Conservation (phyloP, 495 filamentous ascomycete species). For the Hyaloscypha bicolor region DNA sequence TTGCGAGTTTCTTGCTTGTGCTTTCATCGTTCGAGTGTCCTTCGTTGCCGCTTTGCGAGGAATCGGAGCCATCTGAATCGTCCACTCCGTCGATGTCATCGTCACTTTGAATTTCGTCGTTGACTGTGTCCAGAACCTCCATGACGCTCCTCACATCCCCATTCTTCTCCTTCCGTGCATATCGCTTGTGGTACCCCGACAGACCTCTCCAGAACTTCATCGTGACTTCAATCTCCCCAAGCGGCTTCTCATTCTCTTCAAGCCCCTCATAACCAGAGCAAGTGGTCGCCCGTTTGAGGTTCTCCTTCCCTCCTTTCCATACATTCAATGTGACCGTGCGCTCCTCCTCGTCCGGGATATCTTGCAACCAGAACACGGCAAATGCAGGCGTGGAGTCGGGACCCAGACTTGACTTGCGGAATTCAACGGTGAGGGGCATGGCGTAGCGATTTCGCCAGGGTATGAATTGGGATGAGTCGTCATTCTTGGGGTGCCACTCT, state of each 20-base stretch:
- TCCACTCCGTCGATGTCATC: constrained; percentile 40
- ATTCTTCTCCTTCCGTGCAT: constrained; percentile 49
- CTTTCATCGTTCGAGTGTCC: constrained; percentile 15
- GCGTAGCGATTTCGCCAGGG: constrained; percentile 64
- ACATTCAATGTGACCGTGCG: constrained; percentile 54
- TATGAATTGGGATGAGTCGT: constrained; percentile 42
- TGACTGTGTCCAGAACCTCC: constrained; percentile 63
- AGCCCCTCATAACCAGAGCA: constrained; percentile 41
- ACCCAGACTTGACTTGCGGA: constrained; percentile 50
- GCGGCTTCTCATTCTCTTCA: constrained; percentile 45
- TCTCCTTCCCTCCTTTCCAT: constrained; percentile 54
- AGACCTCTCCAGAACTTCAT: constrained; percentile 60
- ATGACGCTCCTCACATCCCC: constrained; percentile 56
- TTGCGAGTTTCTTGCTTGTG: constrained; percentile 34
- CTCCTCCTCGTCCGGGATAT: constrained; percentile 65
- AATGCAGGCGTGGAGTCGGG: constrained; percentile 60
- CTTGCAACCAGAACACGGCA: constrained; percentile 66
- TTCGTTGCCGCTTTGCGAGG: constrained; percentile 24
- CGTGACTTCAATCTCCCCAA: constrained; percentile 57
- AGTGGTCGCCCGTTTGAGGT: constrained; percentile 43
- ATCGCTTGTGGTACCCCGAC: constrained; percentile 55
- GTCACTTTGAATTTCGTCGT: constrained; percentile 50
- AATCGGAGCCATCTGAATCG: constrained; percentile 27
- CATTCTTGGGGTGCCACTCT: constrained; percentile 44
- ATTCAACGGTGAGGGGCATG: constrained; percentile 61